Percentiles rank a stretch among this genome's conserved stretches.
Evolutionary conservation across 306 rosid species (phyloP).

Genomic region (Ziziphus jujuba): DNA sequence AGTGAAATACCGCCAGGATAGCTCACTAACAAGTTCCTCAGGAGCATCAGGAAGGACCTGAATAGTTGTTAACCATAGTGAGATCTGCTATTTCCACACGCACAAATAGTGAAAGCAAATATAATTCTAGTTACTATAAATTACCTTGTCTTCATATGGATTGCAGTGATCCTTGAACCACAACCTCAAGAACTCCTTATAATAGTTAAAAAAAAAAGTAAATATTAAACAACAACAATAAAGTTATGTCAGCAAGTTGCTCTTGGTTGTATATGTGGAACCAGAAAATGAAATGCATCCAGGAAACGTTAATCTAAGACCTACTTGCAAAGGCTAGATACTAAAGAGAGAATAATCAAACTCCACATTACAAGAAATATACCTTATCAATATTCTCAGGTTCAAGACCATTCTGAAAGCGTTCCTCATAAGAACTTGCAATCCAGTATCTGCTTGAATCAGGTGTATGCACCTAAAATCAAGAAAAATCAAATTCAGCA

Average conservation of each 20-base stretch:
- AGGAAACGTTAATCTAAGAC: slow-evolving; percentile 1
- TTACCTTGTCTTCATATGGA: slow-evolving; percentile 90
- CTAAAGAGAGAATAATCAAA: slow-evolving; percentile 1
- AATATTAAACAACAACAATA: background rate
- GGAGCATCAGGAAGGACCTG: slow-evolving; percentile 98
- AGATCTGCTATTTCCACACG: slow-evolving; percentile 25
- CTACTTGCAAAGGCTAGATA: slow-evolving; percentile 2
- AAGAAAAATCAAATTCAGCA: slow-evolving; percentile 13
- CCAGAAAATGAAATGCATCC: slow-evolving; percentile 12
- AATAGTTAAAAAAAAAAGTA: slow-evolving; percentile 4
- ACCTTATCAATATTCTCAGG: slow-evolving; percentile 99
- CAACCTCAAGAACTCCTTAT: slow-evolving; percentile 90
- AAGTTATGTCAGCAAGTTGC: slow-evolving; percentile 25
- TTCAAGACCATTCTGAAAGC: slow-evolving; percentile 71
- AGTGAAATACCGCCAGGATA: slow-evolving; percentile 86
- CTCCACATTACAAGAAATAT: slow-evolving; percentile 17
- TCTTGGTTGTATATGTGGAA: background rate
- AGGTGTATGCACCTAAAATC: slow-evolving; percentile 84
- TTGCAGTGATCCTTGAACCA: slow-evolving; percentile 97
- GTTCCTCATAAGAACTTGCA: slow-evolving; percentile 71
- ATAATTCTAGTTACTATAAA: slow-evolving; percentile 9
- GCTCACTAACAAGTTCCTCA: slow-evolving; percentile 82
- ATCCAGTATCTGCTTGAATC: slow-evolving; percentile 99
- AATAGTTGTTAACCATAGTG: slow-evolving; percentile 24
- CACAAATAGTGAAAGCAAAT: slow-evolving; percentile 13